Evolutionary conservation across 148 eudicot species (phyloP).

Genomic region (Silene uniflora): DNA sequence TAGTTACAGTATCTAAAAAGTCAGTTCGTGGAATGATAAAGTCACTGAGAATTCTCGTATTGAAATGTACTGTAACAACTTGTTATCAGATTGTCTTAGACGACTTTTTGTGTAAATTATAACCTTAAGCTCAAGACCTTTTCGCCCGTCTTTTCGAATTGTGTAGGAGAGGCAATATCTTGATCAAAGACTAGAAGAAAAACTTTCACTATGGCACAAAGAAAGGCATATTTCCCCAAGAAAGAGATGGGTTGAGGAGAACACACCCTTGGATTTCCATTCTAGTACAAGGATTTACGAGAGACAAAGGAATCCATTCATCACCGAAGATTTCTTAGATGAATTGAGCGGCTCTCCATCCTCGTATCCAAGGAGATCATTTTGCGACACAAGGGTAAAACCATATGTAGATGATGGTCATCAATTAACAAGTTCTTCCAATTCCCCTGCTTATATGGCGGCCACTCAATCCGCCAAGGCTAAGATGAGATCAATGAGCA

Average conservation of each 20-base stretch:
- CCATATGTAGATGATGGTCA: conserved; percentile 36
- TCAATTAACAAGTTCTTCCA: conserved; percentile 28
- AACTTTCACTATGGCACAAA: conserved; percentile 21
- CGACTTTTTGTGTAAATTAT: too few relatives aligned
- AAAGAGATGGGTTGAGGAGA: conserved; percentile 36
- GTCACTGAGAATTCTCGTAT: too few relatives aligned
- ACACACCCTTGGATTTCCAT: conserved; percentile 24
- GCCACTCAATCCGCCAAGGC: conserved; percentile 78
- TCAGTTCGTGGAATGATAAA: too few relatives aligned
- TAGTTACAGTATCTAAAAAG: too few relatives aligned
- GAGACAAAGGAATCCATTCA: conserved; percentile 19
- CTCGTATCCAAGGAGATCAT: conserved; percentile 69
- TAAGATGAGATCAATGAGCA: conserved; percentile 67
- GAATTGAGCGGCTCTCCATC: conserved; percentile 37
- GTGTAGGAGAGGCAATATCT: conserved; percentile 58
- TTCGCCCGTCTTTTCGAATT: neutral
- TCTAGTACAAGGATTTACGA: conserved; percentile 25
- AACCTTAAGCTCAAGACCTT: too few relatives aligned
- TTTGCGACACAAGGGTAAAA: conserved; percentile 38
- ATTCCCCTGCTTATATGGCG: conserved; percentile 70
- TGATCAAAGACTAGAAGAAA: conserved; percentile 37
- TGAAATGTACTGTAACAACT: too few relatives aligned
- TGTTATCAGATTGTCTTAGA: too few relatives aligned
- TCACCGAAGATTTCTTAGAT: conserved; percentile 36
- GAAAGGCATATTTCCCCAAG: conserved; percentile 30